Conservation (phyloP, 306 rosid genomes). For the Astragalus membranaceus region DNA sequence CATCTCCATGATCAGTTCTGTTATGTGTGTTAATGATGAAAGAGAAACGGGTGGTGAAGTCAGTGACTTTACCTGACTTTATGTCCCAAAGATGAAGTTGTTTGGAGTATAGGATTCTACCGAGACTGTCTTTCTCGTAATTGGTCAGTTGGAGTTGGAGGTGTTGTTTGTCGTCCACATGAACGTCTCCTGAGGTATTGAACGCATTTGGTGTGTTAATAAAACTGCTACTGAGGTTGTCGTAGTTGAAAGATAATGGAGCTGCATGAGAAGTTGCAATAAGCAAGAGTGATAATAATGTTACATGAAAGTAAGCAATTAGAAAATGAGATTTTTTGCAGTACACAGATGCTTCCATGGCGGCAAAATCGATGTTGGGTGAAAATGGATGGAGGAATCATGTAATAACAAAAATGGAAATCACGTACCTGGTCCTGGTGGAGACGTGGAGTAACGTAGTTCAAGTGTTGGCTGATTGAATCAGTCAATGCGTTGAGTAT, state of each 20-base stretch:
- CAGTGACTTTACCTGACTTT: neutral
- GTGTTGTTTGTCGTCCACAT: neutral
- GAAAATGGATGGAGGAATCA: neutral
- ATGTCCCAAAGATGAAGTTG: conserved; percentile 26
- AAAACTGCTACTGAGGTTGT: neutral
- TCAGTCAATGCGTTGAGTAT: no score
- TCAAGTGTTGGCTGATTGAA: no score
- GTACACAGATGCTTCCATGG: neutral
- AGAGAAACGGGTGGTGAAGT: conserved; percentile 33
- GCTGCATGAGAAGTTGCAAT: neutral
- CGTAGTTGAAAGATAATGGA: conserved; percentile 25
- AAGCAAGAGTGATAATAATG: neutral
- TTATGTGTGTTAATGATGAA: conserved; percentile 32
- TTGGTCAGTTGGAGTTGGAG: neutral
- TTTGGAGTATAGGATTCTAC: conserved; percentile 18
- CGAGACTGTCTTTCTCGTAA: conserved; percentile 2
- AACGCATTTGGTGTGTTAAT: neutral
- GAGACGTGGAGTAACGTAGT: no score
- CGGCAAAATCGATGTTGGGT: neutral
- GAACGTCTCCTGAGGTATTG: conserved; percentile 1
- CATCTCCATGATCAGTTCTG: conserved; percentile 14
- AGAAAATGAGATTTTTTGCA: neutral
- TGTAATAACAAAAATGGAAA: neutral
- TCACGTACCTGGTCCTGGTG: no score
- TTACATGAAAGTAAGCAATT: neutral